These are phyloP conservation scores for Tetrapisispora taiwanensis DNA, from an alignment of 805 yeast species.

Conservation along the genomic window DNA sequence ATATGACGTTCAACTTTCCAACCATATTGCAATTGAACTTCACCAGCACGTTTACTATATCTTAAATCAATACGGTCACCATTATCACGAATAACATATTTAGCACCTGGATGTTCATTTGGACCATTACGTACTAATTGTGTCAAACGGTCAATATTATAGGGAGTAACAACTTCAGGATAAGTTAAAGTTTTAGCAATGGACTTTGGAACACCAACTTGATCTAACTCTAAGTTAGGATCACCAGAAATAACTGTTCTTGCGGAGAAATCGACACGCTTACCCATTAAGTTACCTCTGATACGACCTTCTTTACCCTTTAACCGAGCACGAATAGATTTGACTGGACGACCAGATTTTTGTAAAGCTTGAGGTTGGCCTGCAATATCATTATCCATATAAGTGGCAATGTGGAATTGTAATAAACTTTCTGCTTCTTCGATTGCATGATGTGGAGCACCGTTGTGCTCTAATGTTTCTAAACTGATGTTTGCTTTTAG, in stretches of 20 bases:
- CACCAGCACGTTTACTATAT: slow-evolving; percentile 97
- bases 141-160: slow-evolving; percentile 86
- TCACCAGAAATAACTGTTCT: slow-evolving; percentile 99
- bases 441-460: slow-evolving; percentile 97
- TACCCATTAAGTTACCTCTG: slow-evolving; percentile 98
- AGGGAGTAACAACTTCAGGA: slow-evolving; percentile 97
- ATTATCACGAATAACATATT: slow-evolving; percentile 93
- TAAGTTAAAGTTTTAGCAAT: slow-evolving; percentile 92
- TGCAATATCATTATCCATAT: slow-evolving; percentile 98
- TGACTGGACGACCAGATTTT: slow-evolving; percentile 97
- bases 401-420: slow-evolving; percentile 97
- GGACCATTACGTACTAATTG: slow-evolving; percentile 96
- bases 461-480: slow-evolving; percentile 95
- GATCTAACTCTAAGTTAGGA: slow-evolving; percentile 93
- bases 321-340: slow-evolving; percentile 96
- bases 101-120: slow-evolving; percentile 99
- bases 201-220: slow-evolving; percentile 96
- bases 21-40: slow-evolving; percentile 92
- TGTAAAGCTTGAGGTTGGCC: slow-evolving; percentile 99
- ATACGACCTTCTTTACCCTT: slow-evolving; percentile 99
- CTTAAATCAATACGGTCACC: slow-evolving; percentile 98
- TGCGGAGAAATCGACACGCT: slow-evolving; percentile 98
- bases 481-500: slow-evolving; percentile 93
- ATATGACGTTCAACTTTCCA: slow-evolving; percentile 99
- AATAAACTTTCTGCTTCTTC: slow-evolving; percentile 91